A percentile compares a stretch with the other conserved stretches of the same genome.
phyloP scores from a whole-genome alignment of 371 early-diverging fungal genomes.

The Rhizopus delemar region DNA sequence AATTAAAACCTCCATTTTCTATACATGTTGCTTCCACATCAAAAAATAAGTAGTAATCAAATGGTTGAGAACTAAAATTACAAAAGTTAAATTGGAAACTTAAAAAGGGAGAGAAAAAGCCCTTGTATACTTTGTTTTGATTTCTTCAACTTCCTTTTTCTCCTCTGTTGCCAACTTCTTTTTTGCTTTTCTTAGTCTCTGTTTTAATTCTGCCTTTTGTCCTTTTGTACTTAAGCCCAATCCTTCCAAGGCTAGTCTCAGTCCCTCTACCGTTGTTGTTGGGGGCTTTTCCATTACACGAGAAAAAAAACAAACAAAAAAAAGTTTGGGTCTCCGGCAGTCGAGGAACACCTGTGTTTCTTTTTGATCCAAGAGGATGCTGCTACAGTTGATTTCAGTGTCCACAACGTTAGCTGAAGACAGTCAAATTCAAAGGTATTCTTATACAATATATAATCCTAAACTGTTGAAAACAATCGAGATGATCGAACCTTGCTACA shows the following conservation, averaged over 20 bases:
- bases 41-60: constrained; percentile 68
- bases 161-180: constrained; percentile 28
- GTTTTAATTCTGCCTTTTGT: constrained; percentile 49
- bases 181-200: constrained; percentile 49
- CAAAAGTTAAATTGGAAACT: not conserved
- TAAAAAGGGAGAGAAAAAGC: no score
- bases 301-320: not conserved
- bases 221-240: constrained; percentile 57
- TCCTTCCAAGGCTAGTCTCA: constrained; percentile 45
- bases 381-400: no score
- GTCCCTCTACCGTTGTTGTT: constrained; percentile 43
- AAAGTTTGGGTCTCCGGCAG: not conserved
- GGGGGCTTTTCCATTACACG: not conserved
- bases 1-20: constrained; percentile 53
- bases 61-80: constrained; percentile 15
- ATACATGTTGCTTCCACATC: constrained; percentile 88
- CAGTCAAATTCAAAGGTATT: no score
- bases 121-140: not conserved
- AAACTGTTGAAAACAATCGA: no score
- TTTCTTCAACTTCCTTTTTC: constrained; percentile 7
- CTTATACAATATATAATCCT: no score
- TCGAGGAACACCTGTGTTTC: no score
- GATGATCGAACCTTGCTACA: no score
- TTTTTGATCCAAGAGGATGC: no score
- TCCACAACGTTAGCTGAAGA: no score